Conservation (phyloP, 2,329 filamentous ascomycete genomes). For the Sclerotinia glacialis region DNA sequence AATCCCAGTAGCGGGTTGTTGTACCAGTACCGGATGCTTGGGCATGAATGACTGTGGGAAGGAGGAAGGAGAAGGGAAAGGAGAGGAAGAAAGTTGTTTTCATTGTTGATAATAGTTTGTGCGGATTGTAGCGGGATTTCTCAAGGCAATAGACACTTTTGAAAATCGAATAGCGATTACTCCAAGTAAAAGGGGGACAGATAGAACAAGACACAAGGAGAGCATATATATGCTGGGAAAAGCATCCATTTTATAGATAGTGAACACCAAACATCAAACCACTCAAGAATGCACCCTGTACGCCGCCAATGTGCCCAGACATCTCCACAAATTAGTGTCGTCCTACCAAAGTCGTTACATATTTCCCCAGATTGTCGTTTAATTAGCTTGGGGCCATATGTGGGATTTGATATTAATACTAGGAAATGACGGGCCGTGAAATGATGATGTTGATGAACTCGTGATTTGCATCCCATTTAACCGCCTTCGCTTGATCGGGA, state of each 20-base stretch:
- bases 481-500: conserved; percentile 10
- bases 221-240: not conserved
- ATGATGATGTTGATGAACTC: conserved; percentile 15
- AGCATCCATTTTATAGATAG: not conserved
- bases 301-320: not conserved
- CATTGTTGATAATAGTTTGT: not conserved
- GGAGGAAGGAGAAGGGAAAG: conserved; percentile 27
- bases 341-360: not conserved
- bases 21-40: conserved; percentile 31
- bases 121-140: not conserved
- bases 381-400: conserved; percentile 2
- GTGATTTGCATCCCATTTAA: conserved; percentile 8
- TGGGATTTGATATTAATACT: conserved; percentile 5
- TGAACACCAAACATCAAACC: not conserved
- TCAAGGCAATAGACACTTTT: not conserved
- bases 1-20: conserved; percentile 58
- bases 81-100: not conserved
- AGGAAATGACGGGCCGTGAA: conserved; percentile 19
- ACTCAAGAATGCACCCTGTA: not conserved
- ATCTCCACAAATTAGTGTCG: not conserved
- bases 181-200: not conserved
- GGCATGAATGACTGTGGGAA: conserved; percentile 26
- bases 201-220: not conserved
- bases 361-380: not conserved
- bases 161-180: not conserved